Percentiles rank a stretch among this genome's conserved stretches.
These are phyloP conservation scores for Melastoma candidum DNA, from an alignment of 441 rosid species.

Conservation along the genomic window DNA sequence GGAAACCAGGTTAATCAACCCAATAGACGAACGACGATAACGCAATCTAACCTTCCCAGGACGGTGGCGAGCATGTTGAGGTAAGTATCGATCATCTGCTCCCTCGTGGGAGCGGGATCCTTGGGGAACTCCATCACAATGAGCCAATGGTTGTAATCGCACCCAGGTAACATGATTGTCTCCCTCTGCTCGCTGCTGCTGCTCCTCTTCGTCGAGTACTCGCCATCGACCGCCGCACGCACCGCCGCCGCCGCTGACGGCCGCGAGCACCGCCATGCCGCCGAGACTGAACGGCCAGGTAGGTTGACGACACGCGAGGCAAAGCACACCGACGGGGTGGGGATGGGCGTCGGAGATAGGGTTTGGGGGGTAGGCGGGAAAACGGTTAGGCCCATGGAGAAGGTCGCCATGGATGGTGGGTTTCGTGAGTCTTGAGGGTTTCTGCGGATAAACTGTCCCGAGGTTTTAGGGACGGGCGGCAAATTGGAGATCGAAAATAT, in stretches of 20 bases:
- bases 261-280: conserved; percentile 11
- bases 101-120: conserved; percentile 89
- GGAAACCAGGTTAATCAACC: background rate
- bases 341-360: conserved; percentile 16
- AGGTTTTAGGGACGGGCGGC: too few relatives aligned
- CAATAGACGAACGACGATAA: background rate
- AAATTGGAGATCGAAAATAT: too few relatives aligned
- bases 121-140: conserved; percentile 96
- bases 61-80: conserved; percentile 83
- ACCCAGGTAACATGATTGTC: conserved; percentile 89
- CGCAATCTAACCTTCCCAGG: conserved; percentile 53
- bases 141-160: conserved; percentile 95
- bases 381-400: background rate
- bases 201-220: conserved; percentile 63
- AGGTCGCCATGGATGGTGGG: conserved; percentile 11
- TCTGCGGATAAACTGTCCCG: too few relatives aligned
- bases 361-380: conserved; percentile 32
- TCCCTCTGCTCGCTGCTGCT: conserved; percentile 67
- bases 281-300: background rate
- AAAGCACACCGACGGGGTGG: conserved; percentile 4
- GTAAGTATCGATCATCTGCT: conserved; percentile 93
- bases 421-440: too few relatives aligned
- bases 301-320: background rate
- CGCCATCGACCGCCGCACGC: conserved; percentile 34
- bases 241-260: conserved; percentile 1